These are phyloP conservation scores for Komagataella populi DNA, from an alignment of 805 yeast species.

Conservation along the genomic window DNA sequence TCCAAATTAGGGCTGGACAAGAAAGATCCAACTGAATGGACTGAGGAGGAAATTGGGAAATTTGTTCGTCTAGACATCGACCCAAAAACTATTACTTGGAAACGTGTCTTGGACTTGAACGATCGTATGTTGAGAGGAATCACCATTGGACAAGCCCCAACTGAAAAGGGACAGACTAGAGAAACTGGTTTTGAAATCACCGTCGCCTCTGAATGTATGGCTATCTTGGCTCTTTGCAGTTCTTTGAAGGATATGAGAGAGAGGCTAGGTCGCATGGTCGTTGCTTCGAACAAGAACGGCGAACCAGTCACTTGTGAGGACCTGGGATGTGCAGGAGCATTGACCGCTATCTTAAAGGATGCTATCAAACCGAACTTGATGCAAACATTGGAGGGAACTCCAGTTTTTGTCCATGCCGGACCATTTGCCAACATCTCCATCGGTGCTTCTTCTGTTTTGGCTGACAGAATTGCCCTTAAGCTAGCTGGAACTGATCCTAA, in stretches of 20 bases:
- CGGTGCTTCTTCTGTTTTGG: slow-evolving; percentile 91
- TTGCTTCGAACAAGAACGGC: slow-evolving; percentile 65
- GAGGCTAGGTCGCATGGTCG: slow-evolving; percentile 81
- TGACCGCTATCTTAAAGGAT: slow-evolving; percentile 88
- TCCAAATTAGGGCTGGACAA: slow-evolving; percentile 69
- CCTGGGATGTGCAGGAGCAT: slow-evolving; percentile 90
- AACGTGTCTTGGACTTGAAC: slow-evolving; percentile 88
- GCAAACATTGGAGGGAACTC: slow-evolving; percentile 97
- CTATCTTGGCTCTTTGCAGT: slow-evolving; percentile 75
- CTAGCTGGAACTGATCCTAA: slow-evolving; percentile 56
- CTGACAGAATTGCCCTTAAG: slow-evolving; percentile 86
- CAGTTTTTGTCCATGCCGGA: slow-evolving; percentile 95
- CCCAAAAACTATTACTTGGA: slow-evolving; percentile 81
- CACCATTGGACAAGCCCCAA: slow-evolving; percentile 84
- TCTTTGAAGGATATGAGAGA: slow-evolving; percentile 73
- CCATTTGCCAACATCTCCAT: slow-evolving; percentile 96
- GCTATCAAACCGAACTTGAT: slow-evolving; percentile 92
- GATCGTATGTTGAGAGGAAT: slow-evolving; percentile 84
- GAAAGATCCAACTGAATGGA: slow-evolving; percentile 69
- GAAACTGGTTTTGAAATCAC: slow-evolving; percentile 91
- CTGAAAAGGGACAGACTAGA: slow-evolving; percentile 81
- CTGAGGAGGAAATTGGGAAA: slow-evolving; percentile 55
- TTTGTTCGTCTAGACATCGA: slow-evolving; percentile 84
- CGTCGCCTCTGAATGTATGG: slow-evolving; percentile 95
- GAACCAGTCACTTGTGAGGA: slow-evolving; percentile 89